phyloP scores from a whole-genome alignment of 2,329 filamentous ascomycete genomes.

The Fusarium sororula region DNA sequence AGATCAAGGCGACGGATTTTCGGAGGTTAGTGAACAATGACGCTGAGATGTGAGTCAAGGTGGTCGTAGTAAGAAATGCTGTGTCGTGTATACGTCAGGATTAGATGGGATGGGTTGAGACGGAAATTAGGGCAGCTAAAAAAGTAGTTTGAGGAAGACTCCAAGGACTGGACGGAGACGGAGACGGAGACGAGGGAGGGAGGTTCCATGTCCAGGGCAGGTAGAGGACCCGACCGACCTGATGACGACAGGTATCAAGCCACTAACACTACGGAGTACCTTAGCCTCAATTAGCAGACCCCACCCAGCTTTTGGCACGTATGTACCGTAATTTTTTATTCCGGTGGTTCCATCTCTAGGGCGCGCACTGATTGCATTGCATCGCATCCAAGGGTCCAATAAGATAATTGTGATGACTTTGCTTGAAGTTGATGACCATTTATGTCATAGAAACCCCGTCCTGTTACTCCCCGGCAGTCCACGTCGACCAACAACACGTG shows the following conservation, averaged over 20 bases:
- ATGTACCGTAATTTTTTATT: neutral
- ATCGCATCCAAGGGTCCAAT: slow-evolving; percentile 10
- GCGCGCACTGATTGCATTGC: neutral
- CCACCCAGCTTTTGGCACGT: slow-evolving; percentile 7
- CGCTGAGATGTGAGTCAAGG: slow-evolving; percentile 20
- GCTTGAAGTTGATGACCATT: neutral
- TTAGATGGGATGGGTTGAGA: slow-evolving; percentile 14
- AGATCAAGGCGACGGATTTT: slow-evolving; percentile 28
- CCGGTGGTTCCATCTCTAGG: neutral
- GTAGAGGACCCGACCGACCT: slow-evolving; percentile 2
- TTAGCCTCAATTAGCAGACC: slow-evolving; percentile 10
- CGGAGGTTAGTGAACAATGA: slow-evolving; percentile 2
- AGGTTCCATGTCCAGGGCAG: slow-evolving; percentile 24
- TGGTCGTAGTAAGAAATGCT: slow-evolving; percentile 10
- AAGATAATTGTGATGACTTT: neutral
- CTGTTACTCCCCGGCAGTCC: neutral
- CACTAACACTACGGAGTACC: slow-evolving; percentile 24
- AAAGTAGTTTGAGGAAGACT: slow-evolving; percentile 17
- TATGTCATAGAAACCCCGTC: neutral
- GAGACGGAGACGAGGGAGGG: neutral
- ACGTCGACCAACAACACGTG: slow-evolving; percentile 13
- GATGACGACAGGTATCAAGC: slow-evolving; percentile 43
- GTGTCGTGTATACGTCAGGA: slow-evolving; percentile 5
- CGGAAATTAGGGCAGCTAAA: slow-evolving; percentile 14
- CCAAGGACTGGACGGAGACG: neutral